These are phyloP conservation scores for Piromyces finnis DNA, from an alignment of 192 early-diverging fungal species.

Conservation along the genomic window DNA sequence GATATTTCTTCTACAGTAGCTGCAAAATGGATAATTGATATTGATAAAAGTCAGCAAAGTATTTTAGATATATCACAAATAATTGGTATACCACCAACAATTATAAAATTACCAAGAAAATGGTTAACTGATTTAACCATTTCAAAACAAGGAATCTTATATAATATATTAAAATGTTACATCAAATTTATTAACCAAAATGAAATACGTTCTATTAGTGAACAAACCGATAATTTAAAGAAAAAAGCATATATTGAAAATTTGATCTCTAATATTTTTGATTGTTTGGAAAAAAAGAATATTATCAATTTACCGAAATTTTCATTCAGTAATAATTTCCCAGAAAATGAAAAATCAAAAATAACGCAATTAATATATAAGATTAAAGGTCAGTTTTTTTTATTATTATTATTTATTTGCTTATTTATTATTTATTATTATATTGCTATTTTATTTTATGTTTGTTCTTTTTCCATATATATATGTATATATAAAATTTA, in stretches of 20 bases:
- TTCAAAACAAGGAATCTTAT: background rate
- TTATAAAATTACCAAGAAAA: background rate
- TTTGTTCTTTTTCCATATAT: no score
- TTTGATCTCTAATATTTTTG: background rate
- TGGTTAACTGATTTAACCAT: background rate
- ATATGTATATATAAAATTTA: no score
- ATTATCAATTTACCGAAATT: background rate
- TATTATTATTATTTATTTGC: no score
- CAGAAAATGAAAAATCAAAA: background rate
- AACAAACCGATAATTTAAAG: background rate
- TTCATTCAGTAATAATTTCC: background rate
- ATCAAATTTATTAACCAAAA: background rate
- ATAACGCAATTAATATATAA: background rate
- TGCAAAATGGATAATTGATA: background rate
- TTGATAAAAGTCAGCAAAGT: background rate
- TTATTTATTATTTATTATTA: no score
- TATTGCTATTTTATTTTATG: no score
- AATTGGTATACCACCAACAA: background rate
- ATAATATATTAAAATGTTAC: background rate
- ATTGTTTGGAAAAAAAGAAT: background rate
- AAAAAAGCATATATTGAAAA: background rate
- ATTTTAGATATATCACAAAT: background rate
- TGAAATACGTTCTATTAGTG: background rate
- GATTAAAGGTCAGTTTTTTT: background rate
- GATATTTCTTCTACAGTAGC: background rate